Evolutionary conservation across 805 yeast genomes (phyloP).

Genomic region (Kuraishia hungarica): DNA sequence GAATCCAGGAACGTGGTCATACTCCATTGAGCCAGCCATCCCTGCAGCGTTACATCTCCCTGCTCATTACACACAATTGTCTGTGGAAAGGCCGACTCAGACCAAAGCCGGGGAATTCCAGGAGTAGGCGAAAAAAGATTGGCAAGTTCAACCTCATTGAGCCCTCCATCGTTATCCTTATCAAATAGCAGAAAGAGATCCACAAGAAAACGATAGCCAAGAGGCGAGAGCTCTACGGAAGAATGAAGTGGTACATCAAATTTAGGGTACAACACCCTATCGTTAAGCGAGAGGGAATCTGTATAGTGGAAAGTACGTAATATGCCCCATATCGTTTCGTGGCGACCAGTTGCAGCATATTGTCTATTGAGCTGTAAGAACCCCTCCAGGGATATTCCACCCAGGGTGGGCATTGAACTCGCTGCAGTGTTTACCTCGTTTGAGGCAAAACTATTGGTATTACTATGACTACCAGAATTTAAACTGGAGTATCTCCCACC

Average conservation of each 20-base stretch:
- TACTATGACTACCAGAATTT: no score
- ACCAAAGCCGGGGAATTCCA: conserved; percentile 85
- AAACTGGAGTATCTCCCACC: not conserved
- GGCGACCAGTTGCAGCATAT: conserved; percentile 87
- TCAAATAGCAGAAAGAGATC: conserved; percentile 85
- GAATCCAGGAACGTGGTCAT: conserved; percentile 88
- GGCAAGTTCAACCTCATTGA: conserved; percentile 62
- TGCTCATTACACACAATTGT: conserved; percentile 86
- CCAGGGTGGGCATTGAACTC: not conserved
- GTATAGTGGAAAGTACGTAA: conserved; percentile 84
- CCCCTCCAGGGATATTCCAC: conserved; percentile 65
- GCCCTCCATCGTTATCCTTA: conserved; percentile 94
- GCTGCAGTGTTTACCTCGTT: not conserved
- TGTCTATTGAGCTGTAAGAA: conserved; percentile 70
- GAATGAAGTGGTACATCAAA: conserved; percentile 66
- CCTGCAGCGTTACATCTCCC: conserved; percentile 87
- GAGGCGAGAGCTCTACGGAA: conserved; percentile 86
- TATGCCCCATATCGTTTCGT: conserved; percentile 96
- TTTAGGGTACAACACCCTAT: conserved; percentile 69
- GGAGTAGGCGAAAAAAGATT: conserved; percentile 83
- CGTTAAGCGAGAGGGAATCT: conserved; percentile 79
- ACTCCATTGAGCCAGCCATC: conserved; percentile 99
- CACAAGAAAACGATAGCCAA: conserved; percentile 86
- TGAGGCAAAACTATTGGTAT: not conserved
- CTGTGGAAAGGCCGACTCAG: conserved; percentile 73